Base-by-base conservation (phyloP, 2,329 filamentous ascomycete genomes). In the Ilyonectria sp. region DNA sequence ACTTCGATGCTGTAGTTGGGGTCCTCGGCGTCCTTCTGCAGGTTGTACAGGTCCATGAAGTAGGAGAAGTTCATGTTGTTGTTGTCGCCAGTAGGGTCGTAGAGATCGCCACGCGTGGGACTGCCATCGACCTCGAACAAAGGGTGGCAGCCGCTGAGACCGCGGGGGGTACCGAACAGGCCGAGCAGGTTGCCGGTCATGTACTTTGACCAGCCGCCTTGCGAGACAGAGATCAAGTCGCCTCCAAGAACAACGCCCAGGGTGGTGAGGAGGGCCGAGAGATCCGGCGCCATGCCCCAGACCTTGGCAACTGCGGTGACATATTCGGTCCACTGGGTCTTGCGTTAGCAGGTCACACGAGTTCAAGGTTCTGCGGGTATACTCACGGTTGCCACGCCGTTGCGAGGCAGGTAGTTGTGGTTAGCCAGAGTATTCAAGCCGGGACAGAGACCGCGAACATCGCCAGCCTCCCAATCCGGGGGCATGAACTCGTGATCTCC, bases 81-180 rank as follows among this genome's bases (percentile, higher is more conserved):
- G 59, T 83, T 82, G 68, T 89, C 83, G 5, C 85, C 84, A 1
- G 82, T 85, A 3, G 71, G 57, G 11, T 80, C 71, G 74, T 89
- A 89, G 0, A 90, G 76, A 64, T 89, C 87, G 40, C 84, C 82
- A 3, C 87, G 82, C 0, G 86, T 87, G 50, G 83, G 81, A 49
- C 86, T 88, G 0, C 80, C 84, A 75, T 89, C 87, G 0, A 83
- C 79, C 78, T 89, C 87, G 71, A 88, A 85, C 62, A 85, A 83
- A 74, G 88, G 88, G 75, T 90, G 87, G 3, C 83, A 84, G n/a
- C 84, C 84, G 15, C 77, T 77, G 2, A 89, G 79, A 6, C 86
- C 86, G 47, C 82, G 82, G 0, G 85, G 85, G 17, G 79, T 79
- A 21, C 73, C 73, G 0, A 86, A 74, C 3, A 86, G 77, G 1